Conservation (phyloP, 768 basidiomycete genomes). For the Collybia sordida region DNA sequence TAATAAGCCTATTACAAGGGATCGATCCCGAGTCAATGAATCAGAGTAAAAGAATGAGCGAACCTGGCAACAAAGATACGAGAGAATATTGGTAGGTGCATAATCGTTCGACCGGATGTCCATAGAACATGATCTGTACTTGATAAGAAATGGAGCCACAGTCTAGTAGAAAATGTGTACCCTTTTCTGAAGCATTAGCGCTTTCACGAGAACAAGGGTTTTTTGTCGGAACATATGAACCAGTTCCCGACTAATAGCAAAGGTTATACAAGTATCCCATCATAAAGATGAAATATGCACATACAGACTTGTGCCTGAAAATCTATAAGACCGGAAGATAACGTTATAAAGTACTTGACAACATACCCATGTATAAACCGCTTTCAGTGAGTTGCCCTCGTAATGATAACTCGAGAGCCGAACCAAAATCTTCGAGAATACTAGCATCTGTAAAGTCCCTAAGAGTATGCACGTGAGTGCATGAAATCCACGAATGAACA, state of each 20-base stretch:
- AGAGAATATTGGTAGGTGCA: slow-evolving; percentile 98
- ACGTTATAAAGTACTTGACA: neutral
- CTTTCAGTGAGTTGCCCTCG: slow-evolving; percentile 86
- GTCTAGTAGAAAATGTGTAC: slow-evolving; percentile 34
- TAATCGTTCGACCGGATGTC: slow-evolving; percentile 92
- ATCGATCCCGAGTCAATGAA: neutral
- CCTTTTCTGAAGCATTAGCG: slow-evolving; percentile 90
- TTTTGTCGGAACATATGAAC: slow-evolving; percentile 93
- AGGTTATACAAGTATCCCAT: slow-evolving; percentile 5
- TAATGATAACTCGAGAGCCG: slow-evolving; percentile 73
- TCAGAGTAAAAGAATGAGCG: slow-evolving; percentile 12
- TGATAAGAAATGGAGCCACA: slow-evolving; percentile 1
- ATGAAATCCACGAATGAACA: neutral
- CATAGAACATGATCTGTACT: slow-evolving; percentile 91
- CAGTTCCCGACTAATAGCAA: slow-evolving; percentile 70
- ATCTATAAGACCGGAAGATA: neutral
- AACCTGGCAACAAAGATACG: slow-evolving; percentile 90
- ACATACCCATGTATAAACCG: slow-evolving; percentile 90
- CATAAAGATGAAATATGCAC: slow-evolving; percentile 14
- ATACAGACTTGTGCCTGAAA: slow-evolving; percentile 67
- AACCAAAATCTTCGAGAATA: slow-evolving; percentile 87
- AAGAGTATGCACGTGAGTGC: slow-evolving; percentile 2
- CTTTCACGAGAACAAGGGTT: slow-evolving; percentile 91
- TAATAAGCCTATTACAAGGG: slow-evolving; percentile 59
- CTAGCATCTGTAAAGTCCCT: slow-evolving; percentile 87